phyloP scores from a whole-genome alignment of 176 grass and related monocot species.

The Carex littledalei region DNA sequence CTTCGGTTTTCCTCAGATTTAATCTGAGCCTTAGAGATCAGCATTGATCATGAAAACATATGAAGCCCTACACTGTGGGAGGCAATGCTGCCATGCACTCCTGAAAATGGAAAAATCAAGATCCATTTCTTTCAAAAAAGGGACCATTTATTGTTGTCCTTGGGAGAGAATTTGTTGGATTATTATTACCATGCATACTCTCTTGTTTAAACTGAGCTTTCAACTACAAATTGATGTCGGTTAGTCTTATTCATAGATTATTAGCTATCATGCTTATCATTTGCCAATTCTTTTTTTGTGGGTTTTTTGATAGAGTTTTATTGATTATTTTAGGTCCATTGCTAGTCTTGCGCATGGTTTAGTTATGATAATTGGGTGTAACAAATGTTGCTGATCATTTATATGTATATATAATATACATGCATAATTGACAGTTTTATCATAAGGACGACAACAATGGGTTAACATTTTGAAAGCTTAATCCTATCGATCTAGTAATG shows the following conservation, averaged over 20 bases:
- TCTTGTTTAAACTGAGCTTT: neutral
- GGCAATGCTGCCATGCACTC: neutral
- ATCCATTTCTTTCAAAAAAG: conserved; percentile 1
- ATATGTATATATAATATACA: neutral
- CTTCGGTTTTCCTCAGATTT: neutral
- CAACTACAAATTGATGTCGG: neutral
- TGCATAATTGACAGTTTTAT: neutral
- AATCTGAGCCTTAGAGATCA: neutral
- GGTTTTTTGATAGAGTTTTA: no score
- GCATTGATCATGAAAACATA: neutral
- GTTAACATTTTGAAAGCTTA: neutral
- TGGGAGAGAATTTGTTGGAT: neutral
- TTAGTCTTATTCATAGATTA: neutral
- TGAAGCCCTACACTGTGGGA: neutral
- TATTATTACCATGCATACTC: neutral
- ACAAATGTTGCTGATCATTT: neutral
- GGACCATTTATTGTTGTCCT: neutral
- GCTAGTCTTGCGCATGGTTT: neutral
- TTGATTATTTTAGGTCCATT: no score
- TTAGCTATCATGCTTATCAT: neutral
- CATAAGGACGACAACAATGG: neutral
- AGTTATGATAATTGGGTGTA: neutral
- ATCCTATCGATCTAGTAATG: neutral
- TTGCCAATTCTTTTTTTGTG: neutral
- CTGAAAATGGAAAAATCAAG: neutral